These are phyloP conservation scores for Psidium friedrichsthalianum DNA, from an alignment of 345 rosid species.

Conservation along the genomic window DNA sequence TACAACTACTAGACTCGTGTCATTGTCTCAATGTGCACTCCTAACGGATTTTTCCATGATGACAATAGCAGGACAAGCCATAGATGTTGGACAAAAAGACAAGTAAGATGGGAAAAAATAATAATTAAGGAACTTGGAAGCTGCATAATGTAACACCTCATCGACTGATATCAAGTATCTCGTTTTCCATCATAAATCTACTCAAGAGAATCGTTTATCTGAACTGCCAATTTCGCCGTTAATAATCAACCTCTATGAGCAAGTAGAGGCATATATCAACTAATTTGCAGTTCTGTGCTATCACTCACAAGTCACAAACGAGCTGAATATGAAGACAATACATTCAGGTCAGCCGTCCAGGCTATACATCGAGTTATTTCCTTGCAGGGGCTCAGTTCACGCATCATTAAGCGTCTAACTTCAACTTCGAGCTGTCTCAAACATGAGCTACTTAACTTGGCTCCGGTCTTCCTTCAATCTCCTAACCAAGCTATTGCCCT, in stretches of 20 bases:
- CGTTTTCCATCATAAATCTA: background rate
- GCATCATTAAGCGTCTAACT: background rate
- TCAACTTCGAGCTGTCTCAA: background rate
- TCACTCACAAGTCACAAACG: background rate
- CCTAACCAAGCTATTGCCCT: background rate
- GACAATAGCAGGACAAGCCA: background rate
- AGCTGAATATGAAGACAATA: background rate
- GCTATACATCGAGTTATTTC: background rate
- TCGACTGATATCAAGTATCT: background rate
- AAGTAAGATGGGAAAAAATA: background rate
- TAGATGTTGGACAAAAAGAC: background rate
- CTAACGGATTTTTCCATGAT: background rate
- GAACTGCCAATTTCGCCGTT: background rate
- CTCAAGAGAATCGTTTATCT: background rate
- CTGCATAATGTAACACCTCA: background rate
- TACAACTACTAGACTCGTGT: slow-evolving; percentile 18
- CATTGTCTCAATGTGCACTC: slow-evolving; percentile 4
- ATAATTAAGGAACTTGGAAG: background rate
- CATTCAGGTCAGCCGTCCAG: background rate
- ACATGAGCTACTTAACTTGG: background rate
- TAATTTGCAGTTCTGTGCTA: background rate
- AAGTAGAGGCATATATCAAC: background rate
- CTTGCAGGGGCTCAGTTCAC: background rate
- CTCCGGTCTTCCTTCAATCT: background rate
- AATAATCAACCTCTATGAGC: background rate